phyloP scores from a whole-genome alignment of 2,329 filamentous ascomycete genomes.

The Paraphoma chrysanthemicola region DNA sequence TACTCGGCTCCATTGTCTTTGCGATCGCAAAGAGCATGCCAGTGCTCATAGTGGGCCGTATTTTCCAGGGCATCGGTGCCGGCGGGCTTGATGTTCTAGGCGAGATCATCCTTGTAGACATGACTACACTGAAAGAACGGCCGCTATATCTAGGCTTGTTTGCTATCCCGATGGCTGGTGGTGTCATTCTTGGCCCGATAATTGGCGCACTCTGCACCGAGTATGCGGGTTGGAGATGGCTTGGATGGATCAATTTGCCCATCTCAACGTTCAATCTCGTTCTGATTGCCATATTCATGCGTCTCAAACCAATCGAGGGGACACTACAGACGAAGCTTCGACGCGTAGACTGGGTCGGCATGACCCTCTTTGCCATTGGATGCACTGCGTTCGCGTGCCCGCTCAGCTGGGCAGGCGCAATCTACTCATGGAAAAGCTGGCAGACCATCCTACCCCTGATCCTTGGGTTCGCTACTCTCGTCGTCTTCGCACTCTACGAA shows the following conservation, averaged over 20 bases:
- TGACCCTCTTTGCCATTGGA: constrained; percentile 52
- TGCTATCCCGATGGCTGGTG: constrained; percentile 60
- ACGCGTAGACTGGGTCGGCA: constrained; percentile 59
- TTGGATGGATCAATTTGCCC: constrained; percentile 45
- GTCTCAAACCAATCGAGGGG: constrained; percentile 57
- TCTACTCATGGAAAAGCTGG: constrained; percentile 63
- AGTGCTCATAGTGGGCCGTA: constrained; percentile 59
- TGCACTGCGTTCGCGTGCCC: constrained; percentile 57
- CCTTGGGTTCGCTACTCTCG: constrained; percentile 59
- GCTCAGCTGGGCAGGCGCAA: constrained; percentile 58
- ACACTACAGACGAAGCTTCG: constrained; percentile 46
- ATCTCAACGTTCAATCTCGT: constrained; percentile 53
- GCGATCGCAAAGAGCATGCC: constrained; percentile 54
- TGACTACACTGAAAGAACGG: constrained; percentile 58
- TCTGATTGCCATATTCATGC: constrained; percentile 56
- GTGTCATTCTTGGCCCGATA: constrained; percentile 57
- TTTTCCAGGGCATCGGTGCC: constrained; percentile 60
- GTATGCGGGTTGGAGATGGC: constrained; percentile 55
- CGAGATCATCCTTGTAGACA: constrained; percentile 59
- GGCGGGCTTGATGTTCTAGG: constrained; percentile 58
- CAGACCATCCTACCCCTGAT: constrained; percentile 66
- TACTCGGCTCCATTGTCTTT: constrained; percentile 55
- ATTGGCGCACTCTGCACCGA: constrained; percentile 56
- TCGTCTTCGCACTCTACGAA: constrained; percentile 49
- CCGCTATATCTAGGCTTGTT: constrained; percentile 57